These are phyloP conservation scores for Phaeosphaeriaceae sp. DNA, from an alignment of 2,329 filamentous ascomycete species.

Conservation along the genomic window DNA sequence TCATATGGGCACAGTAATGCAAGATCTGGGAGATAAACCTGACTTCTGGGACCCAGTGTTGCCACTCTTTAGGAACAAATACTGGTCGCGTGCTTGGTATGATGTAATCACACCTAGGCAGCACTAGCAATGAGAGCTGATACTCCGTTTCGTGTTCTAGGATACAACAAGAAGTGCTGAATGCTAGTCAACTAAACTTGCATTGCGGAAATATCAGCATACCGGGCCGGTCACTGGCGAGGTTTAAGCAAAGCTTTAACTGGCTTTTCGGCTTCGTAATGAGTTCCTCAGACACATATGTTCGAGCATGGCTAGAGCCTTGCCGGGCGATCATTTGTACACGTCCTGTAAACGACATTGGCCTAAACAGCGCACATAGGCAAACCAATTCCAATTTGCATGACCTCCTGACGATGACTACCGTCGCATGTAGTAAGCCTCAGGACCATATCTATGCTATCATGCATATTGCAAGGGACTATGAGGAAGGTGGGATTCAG, in stretches of 20 bases:
- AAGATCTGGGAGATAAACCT: background rate
- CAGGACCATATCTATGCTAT: constrained; percentile 6
- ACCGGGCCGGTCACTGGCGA: background rate
- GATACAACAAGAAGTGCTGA: constrained; percentile 9
- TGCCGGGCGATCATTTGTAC: too few relatives aligned
- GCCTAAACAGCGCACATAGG: too few relatives aligned
- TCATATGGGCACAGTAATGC: background rate
- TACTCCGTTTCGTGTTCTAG: background rate
- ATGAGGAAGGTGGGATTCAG: constrained; percentile 1
- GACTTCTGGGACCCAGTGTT: constrained; percentile 5
- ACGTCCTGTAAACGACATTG: too few relatives aligned
- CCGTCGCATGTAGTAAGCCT: background rate
- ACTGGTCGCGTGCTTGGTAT: constrained; percentile 7
- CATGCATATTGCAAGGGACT: constrained; percentile 7
- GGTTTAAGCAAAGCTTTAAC: background rate
- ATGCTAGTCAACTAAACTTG: background rate
- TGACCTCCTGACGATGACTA: background rate
- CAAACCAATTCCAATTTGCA: too few relatives aligned
- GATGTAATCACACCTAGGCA: background rate
- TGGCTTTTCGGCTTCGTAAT: background rate
- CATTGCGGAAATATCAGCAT: background rate
- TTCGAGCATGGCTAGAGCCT: too few relatives aligned
- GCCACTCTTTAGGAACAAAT: constrained; percentile 3
- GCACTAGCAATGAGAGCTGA: background rate
- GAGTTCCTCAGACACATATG: too few relatives aligned